phyloP scores from a whole-genome alignment of 257 asterid genomes.

The Salvia miltiorrhiza region DNA sequence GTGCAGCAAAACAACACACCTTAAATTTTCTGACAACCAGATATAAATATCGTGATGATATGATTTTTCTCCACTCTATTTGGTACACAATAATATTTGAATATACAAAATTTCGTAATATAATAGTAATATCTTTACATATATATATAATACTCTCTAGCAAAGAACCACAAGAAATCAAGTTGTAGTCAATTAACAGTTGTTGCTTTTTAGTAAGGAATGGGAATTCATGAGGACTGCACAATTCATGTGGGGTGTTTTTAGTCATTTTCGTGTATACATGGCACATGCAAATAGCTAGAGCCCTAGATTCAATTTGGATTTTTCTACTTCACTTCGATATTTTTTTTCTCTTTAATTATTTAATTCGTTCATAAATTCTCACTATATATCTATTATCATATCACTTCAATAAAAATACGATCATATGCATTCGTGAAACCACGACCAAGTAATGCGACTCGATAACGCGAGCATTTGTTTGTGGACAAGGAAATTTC shows the following conservation, averaged over 20 bases:
- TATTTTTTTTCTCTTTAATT: neutral
- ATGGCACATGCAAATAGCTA: constrained; percentile 1
- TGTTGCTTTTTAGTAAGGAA: neutral
- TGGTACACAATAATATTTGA: no score
- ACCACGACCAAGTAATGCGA: no score
- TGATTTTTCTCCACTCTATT: no score
- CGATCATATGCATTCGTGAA: no score
- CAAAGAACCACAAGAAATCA: neutral
- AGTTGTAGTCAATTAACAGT: constrained; percentile 2
- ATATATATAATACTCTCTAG: neutral
- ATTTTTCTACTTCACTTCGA: neutral
- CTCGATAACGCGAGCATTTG: neutral
- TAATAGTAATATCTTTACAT: no score
- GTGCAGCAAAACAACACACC: no score
- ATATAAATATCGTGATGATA: no score
- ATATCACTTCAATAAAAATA: neutral
- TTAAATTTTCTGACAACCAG: no score
- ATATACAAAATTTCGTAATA: no score
- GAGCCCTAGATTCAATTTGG: neutral
- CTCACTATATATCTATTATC: neutral
- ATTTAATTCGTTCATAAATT: neutral
- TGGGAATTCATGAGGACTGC: neutral
- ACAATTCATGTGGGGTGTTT: constrained; percentile 23
- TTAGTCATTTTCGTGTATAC: constrained; percentile 16
- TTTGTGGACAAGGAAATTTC: neutral